Base-by-base conservation (phyloP, 371 early-diverging fungal species). In the Mucor racemosus region DNA sequence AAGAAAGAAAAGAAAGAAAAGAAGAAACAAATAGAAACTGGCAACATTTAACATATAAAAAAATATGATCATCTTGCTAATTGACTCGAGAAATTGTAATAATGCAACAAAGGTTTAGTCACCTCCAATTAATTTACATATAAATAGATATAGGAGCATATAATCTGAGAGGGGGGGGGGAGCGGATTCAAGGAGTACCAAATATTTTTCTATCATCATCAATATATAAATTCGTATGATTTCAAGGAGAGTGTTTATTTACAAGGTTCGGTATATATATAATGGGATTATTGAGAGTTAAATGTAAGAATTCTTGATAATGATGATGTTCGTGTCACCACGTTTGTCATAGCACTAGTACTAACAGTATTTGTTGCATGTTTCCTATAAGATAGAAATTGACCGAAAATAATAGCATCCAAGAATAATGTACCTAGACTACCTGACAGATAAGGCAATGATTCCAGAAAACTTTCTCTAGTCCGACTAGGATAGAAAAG, bases 401-500 rank as follows among this genome's bases (percentile, higher is more conserved):
- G 79, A 13, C 53, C 60, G 64, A 76, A 79, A 38, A 79, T 76
- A 14, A 73, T 64, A 13, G 64, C 54, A 69, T 79, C 79, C 21
- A 79, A 58, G 8, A 66, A 64, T 9, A 76, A 62, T 4, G 73
- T 79, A 15, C 79, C 79, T 31, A 70, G 40, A 40, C 76, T 72
- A 13, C 79, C 76, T 40, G 68, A 40, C 31, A 79, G 53, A 67
- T 76, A 79, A 58, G 79, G 76, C 48, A 76, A 46, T n/a, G 79
- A 63, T 17, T 67, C 60, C 41, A 76, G 40, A 1, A 76, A 38
- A 5, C 62, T 65, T n/a, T 53, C 68, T 19, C 38, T 36, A 2
- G 78, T 68, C 4, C 78, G 77, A 4, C 82, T 81, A 5, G 82
- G 81, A 58, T 78, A 73, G 39, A 76, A 15, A 8, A 88, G 64